Evolutionary conservation across 164 flowering plant species (phyloP), one percentile per base, ranked within the genome.

Genomic region (Cinnamomum chago): DNA sequence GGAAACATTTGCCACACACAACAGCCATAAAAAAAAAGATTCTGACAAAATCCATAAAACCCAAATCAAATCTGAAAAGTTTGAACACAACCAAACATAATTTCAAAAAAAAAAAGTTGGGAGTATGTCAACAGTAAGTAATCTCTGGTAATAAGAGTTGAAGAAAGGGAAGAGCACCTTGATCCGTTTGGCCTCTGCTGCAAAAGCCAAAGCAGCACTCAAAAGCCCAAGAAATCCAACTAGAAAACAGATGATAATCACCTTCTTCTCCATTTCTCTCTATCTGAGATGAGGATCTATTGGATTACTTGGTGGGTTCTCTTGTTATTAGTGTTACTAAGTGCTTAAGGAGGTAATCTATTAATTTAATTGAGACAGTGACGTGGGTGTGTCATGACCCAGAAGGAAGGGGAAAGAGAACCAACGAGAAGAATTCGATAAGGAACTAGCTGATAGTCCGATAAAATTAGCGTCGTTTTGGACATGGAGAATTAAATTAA

Each of bases 131-230:
- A 62, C 14, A 7, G 12, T 22, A 33, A 17, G n/a, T 15, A 7
- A 27, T 20, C 17, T n/a, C 18, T 20, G 10, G 30, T 47, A 4
- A 52, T 13, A 70, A 20, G n/a, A 55, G n/a, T 3, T 15, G 60
- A 27, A 24, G n/a, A 50, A 52, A 24, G 24, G 35, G 55, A 27
- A 51, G 47, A 60, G 24, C 13, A 91, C 98, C 92, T 90, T 93
- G 72, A 90, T 87, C 79, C 88, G 83, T 35, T 83, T 90, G 51
- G 86, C 95, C 74, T 93, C 97, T 24, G 98, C 98, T 81, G 83
- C 94, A 81, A 93, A 92, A 67, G 90, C 95, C 69, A 88, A 77
- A 74, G 82, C 87, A 78, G 95, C 88, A 66, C 92, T 79, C 18
- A 91, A 58, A 0, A 88, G 22, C 73, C 98, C 97, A 70, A 93